Conservation (phyloP, 2,329 filamentous ascomycete species). For the Calonectria montana region DNA sequence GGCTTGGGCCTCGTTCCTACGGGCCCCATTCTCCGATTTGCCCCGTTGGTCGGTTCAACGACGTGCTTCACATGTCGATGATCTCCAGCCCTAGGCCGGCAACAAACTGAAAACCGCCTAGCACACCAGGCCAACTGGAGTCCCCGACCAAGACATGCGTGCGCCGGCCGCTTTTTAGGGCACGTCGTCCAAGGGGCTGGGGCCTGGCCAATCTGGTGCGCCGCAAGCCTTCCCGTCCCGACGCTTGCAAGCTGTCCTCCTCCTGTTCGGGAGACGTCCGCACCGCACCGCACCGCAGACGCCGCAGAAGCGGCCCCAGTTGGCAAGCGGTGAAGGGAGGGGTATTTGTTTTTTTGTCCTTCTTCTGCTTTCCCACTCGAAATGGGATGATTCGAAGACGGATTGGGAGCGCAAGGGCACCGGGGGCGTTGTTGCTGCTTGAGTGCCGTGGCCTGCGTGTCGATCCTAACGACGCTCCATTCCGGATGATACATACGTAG, state of each 20-base stretch:
- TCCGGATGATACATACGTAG: not conserved
- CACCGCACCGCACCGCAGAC: conserved; percentile 13
- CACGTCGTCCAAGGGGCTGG: conserved; percentile 1
- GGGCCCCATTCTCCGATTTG: conserved; percentile 34
- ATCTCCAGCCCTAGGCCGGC: conserved; percentile 41
- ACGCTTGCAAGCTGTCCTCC: not conserved
- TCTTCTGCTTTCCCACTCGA: not conserved
- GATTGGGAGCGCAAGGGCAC: not conserved
- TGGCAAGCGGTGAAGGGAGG: conserved; percentile 12
- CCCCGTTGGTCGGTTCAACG: conserved; percentile 29
- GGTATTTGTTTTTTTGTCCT: not conserved
- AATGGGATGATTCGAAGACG: conserved; percentile 1
- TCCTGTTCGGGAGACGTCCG: conserved; percentile 6
- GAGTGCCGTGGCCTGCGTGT: conserved; percentile 1
- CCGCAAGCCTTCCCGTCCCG: conserved; percentile 25
- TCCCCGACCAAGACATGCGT: conserved; percentile 26
- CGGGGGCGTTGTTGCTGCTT: not conserved
- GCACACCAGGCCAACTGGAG: conserved; percentile 37
- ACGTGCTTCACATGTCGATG: conserved; percentile 43
- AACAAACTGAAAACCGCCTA: conserved; percentile 27
- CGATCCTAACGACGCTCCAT: conserved; percentile 2
- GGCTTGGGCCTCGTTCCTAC: conserved; percentile 20
- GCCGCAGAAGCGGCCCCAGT: not conserved
- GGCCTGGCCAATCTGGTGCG: conserved; percentile 25
- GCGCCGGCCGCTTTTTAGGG: not conserved